Evolutionary conservation across 2,329 filamentous ascomycete species (phyloP), one percentile per base, ranked within the genome.

Genomic region (Thielaviopsis musarum): DNA sequence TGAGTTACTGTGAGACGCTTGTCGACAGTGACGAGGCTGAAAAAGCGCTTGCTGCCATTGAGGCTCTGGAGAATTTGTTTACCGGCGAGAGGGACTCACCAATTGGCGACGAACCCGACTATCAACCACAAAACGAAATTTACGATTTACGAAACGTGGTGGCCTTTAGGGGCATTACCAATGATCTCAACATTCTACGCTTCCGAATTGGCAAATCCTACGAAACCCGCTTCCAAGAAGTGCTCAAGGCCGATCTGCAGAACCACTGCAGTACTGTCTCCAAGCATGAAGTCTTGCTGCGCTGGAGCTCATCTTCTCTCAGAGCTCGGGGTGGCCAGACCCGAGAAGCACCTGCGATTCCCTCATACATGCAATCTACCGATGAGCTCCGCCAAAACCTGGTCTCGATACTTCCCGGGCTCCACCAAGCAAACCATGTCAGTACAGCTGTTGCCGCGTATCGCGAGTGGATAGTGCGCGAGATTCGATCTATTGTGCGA

Each of bases 21-120:
- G 87, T 97, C 1, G 88, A 96, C 61, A 79, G 79, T 21, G 90
- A 89, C n/a, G 80, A 91, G 45, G 81, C 95, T 10, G 88, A 95
- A 59, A 78, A 83, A 63, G 91, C 91, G 6, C 77, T 95, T 45
- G 80, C 85, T 64, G 79, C 81, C 54, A 85, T 98, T 63, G 87
- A 91, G 64, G 76, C 79, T 3, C 75, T 96, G 4, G 91, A 96
- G 66, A 80, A 78, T 59, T 76, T 97, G 26, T 88, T 96, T 62
- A 80, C 85, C 19, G 93, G 93, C 13, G 81, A 88, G 62, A 69
- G 76, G 13, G 76, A 79, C 62, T 61, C 66, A 58, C 60, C 65
- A n/a, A 63, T 62, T 52, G 67, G 69, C 59, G 65, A 67, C 28
- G 67, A 67, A 61, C 64, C 64, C 21, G 88, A 96, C 71, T 72